These are phyloP conservation scores for Claviceps africana DNA, from an alignment of 2,329 filamentous ascomycete species.

Conservation along the genomic window DNA sequence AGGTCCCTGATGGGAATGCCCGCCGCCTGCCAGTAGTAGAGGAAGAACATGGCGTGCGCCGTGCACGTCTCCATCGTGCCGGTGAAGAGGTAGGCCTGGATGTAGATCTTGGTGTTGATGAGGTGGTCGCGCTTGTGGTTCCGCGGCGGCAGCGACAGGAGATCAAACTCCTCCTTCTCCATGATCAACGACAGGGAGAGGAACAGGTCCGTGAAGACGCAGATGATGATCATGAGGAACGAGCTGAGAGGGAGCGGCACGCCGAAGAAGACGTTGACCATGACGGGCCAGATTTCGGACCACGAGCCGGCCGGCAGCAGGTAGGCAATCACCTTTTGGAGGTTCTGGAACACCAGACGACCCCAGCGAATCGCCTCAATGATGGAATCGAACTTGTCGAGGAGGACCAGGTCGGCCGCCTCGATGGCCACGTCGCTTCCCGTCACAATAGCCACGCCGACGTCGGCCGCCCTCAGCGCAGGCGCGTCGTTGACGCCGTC, in stretches of 20 bases:
- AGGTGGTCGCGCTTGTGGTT: constrained; percentile 36
- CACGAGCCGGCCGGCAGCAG: constrained; percentile 38
- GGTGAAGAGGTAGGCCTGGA: constrained; percentile 37
- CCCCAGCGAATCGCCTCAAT: constrained; percentile 45
- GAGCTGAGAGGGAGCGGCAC: constrained; percentile 35
- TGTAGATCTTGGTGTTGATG: constrained; percentile 37
- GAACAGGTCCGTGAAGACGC: constrained; percentile 41
- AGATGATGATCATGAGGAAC: constrained; percentile 45
- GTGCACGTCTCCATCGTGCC: constrained; percentile 36
- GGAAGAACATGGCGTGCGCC: constrained; percentile 39
- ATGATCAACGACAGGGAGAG: constrained; percentile 36
- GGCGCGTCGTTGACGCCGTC: constrained; percentile 58
- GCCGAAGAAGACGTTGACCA: constrained; percentile 42
- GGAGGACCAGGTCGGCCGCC: constrained; percentile 51
- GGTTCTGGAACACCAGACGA: constrained; percentile 26
- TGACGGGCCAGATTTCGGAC: constrained; percentile 43
- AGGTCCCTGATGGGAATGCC: constrained; percentile 32
- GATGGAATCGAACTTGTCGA: constrained; percentile 59
- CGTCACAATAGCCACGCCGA: constrained; percentile 53
- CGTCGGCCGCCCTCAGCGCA: constrained; percentile 50
- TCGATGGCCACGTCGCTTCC: constrained; percentile 52
- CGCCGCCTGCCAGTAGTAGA: constrained; percentile 35
- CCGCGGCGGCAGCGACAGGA: constrained; percentile 35
- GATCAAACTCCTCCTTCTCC: constrained; percentile 41
- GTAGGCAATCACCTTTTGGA: constrained; percentile 28